phyloP scores from a whole-genome alignment of 305 asterid genomes.

The Fraxinus paxiana region DNA sequence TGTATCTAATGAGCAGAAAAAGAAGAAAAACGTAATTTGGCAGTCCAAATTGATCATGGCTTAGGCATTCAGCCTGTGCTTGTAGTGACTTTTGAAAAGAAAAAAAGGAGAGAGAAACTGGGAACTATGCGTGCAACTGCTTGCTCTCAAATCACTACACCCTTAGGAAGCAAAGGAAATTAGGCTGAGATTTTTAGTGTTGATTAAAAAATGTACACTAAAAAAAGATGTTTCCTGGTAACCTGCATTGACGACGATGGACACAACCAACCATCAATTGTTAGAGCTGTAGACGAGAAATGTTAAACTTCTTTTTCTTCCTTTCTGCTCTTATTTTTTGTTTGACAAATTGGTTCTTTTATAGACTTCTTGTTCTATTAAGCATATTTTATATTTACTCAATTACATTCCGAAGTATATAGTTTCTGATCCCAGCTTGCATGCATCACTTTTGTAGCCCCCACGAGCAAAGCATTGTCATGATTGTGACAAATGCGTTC shows the following conservation, averaged over 20 bases:
- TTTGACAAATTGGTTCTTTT: not conserved
- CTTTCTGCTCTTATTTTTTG: not conserved
- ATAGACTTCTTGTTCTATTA: not conserved
- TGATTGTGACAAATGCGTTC: conserved; percentile 94
- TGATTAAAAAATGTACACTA: not conserved
- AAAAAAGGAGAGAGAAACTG: not conserved
- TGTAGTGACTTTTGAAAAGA: not conserved
- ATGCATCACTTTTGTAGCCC: conserved; percentile 56
- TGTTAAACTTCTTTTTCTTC: not conserved
- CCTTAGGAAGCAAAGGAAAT: not conserved
- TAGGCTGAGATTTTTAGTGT: not conserved
- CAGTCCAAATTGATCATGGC: not conserved
- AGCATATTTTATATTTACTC: not conserved
- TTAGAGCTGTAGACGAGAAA: not conserved
- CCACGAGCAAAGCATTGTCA: conserved; percentile 95
- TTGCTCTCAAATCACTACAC: not conserved
- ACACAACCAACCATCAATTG: not conserved
- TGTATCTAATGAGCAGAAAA: not conserved
- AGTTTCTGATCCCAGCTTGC: conserved; percentile 21
- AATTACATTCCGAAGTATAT: not conserved
- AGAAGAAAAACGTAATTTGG: not conserved
- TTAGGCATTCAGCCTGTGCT: not conserved
- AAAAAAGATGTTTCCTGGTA: not conserved
- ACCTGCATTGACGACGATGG: not conserved
- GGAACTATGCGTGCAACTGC: not conserved